These are phyloP conservation scores for Puccinia hordei DNA, from an alignment of 1,284 basidiomycete genomes.

Conservation along the genomic window DNA sequence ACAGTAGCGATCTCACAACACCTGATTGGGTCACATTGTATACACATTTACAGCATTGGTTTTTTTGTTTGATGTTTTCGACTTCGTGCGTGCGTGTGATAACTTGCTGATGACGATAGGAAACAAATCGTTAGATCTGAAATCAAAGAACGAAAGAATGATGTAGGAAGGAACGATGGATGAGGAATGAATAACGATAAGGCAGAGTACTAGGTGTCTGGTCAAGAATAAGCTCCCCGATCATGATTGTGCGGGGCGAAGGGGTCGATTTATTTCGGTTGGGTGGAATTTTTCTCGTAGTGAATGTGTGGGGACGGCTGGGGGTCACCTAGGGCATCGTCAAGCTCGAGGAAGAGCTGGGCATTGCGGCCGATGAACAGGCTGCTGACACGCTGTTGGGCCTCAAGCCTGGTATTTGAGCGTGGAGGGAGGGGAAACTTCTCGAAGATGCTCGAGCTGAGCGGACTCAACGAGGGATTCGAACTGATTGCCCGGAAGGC, in stretches of 20 bases:
- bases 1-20: not conserved
- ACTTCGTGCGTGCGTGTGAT: not conserved
- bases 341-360: constrained; percentile 43
- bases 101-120: not conserved
- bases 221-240: not conserved
- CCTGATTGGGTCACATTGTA: not conserved
- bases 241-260: not conserved
- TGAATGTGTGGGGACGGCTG: not conserved
- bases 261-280: not conserved
- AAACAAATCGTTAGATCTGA: not conserved
- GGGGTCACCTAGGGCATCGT: constrained; percentile 26
- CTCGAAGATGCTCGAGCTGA: constrained; percentile 30
- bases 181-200: constrained; percentile 6
- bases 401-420: not conserved
- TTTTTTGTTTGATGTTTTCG: not conserved
- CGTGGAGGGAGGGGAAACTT: constrained; percentile 32
- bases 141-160: constrained; percentile 6
- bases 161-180: not conserved
- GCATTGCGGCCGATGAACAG: constrained; percentile 32
- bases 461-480: constrained; percentile 8
- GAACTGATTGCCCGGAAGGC: constrained; percentile 31
- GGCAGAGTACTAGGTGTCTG: no score
- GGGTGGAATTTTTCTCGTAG: not conserved
- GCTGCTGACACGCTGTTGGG: constrained; percentile 36
- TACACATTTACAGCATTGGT: not conserved